These are phyloP conservation scores for Erucastrum elatum DNA, from an alignment of 345 rosid species.

Conservation along the genomic window DNA sequence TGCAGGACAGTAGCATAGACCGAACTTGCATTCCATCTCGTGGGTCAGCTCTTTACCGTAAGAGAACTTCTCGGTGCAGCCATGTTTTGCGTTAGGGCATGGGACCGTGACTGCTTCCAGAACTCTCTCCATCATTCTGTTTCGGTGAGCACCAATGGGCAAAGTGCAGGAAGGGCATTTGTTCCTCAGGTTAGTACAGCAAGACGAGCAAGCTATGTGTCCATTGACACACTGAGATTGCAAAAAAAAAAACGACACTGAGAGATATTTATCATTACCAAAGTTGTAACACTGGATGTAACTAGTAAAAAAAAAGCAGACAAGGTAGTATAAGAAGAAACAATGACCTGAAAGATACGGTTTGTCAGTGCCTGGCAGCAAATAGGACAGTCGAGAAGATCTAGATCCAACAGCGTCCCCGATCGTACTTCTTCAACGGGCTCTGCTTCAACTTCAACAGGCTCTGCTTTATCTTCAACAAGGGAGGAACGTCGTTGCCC, in stretches of 20 bases:
- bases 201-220: neutral
- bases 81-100: conserved; percentile 1
- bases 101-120: neutral
- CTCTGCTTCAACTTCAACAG: too few relatives aligned
- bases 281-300: too few relatives aligned
- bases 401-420: neutral
- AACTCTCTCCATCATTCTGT: neutral
- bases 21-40: neutral
- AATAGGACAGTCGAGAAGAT: neutral
- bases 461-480: too few relatives aligned
- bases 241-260: neutral
- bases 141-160: neutral
- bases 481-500: too few relatives aligned
- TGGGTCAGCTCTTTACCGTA: conserved; percentile 3
- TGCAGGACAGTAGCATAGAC: neutral
- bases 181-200: neutral
- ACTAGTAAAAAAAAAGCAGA: neutral
- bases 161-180: neutral
- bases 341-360: conserved; percentile 5
- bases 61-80: neutral
- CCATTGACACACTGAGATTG: neutral
- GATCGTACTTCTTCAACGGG: neutral
- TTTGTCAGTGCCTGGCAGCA: neutral
- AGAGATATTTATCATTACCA: too few relatives aligned
- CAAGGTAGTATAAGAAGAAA: neutral